These are phyloP conservation scores for Saturnispora sanitii DNA, from an alignment of 805 yeast species.

Conservation along the genomic window DNA sequence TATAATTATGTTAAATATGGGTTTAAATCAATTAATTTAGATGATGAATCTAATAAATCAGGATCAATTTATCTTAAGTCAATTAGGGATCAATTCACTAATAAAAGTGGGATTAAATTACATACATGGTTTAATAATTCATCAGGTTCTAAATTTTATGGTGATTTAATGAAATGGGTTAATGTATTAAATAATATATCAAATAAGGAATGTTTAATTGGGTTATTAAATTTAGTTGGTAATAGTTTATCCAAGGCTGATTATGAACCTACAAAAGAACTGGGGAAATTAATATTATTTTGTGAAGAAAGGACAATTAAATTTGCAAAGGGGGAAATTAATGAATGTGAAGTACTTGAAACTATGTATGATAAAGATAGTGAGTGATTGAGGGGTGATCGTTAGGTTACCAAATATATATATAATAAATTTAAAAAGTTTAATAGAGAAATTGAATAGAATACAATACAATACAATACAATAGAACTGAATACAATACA, in stretches of 20 bases:
- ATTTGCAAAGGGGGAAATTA: constrained; percentile 28
- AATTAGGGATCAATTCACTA: constrained; percentile 34
- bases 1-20: constrained; percentile 41
- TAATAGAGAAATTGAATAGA: too few relatives aligned
- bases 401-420: too few relatives aligned
- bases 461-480: too few relatives aligned
- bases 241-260: constrained; percentile 31
- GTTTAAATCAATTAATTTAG: constrained; percentile 27
- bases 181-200: constrained; percentile 30
- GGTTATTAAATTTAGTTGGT: constrained; percentile 40
- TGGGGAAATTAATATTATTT: constrained; percentile 41
- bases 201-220: constrained; percentile 42
- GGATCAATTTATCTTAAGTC: constrained; percentile 44
- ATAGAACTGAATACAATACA: too few relatives aligned
- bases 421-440: too few relatives aligned
- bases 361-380: too few relatives aligned
- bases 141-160: constrained; percentile 32
- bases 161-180: constrained; percentile 33
- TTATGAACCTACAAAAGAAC: constrained; percentile 52
- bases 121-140: constrained; percentile 27
- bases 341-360: too few relatives aligned
- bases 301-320: constrained; percentile 42
- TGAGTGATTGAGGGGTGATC: too few relatives aligned
- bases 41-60: constrained; percentile 28
- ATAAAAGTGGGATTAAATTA: constrained; percentile 23